Percentiles rank a stretch among this genome's conserved stretches.
Evolutionary conservation across 1,284 basidiomycete genomes (phyloP).

Genomic region (Coriolopsis trogii): DNA sequence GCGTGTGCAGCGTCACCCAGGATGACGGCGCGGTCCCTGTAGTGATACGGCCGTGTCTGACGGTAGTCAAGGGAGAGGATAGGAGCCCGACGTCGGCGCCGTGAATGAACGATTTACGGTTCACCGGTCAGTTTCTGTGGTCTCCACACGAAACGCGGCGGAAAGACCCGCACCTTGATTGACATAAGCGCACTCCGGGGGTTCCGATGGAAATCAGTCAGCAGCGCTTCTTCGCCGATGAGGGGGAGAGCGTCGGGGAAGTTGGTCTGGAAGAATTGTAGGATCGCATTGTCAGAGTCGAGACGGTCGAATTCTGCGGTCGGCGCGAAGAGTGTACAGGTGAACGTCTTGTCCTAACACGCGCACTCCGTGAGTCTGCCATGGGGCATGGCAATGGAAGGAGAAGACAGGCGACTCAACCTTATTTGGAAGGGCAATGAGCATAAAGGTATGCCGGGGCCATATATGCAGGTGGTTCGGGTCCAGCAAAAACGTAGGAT

Average conservation of each 20-base stretch:
- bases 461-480: slow-evolving; percentile 98
- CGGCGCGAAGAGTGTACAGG: slow-evolving; percentile 93
- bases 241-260: slow-evolving; percentile 88
- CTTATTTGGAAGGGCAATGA: slow-evolving; percentile 97
- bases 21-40: slow-evolving; percentile 85
- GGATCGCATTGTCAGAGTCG: slow-evolving; percentile 57
- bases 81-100: slow-evolving; percentile 7
- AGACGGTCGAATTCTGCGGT: slow-evolving; percentile 77
- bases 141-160: slow-evolving; percentile 13
- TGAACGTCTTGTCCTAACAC: slow-evolving; percentile 81
- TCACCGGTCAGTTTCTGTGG: not conserved
- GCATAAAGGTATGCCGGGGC: slow-evolving; percentile 98
- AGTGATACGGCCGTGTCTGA: slow-evolving; percentile 88
- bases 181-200: slow-evolving; percentile 90
- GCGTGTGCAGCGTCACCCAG: slow-evolving; percentile 96
- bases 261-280: slow-evolving; percentile 80
- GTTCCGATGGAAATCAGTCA: slow-evolving; percentile 80
- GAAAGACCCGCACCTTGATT: slow-evolving; percentile 70
- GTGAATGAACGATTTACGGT: slow-evolving; percentile 10
- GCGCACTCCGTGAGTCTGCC: slow-evolving; percentile 27
- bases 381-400: slow-evolving; percentile 30
- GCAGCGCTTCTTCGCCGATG: slow-evolving; percentile 80
- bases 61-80: slow-evolving; percentile 15
- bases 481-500: slow-evolving; percentile 81
- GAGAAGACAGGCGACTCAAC: slow-evolving; percentile 44